Evolutionary conservation across 1,284 basidiomycete species (phyloP).

Genomic region (Cystobasidium sp.): DNA sequence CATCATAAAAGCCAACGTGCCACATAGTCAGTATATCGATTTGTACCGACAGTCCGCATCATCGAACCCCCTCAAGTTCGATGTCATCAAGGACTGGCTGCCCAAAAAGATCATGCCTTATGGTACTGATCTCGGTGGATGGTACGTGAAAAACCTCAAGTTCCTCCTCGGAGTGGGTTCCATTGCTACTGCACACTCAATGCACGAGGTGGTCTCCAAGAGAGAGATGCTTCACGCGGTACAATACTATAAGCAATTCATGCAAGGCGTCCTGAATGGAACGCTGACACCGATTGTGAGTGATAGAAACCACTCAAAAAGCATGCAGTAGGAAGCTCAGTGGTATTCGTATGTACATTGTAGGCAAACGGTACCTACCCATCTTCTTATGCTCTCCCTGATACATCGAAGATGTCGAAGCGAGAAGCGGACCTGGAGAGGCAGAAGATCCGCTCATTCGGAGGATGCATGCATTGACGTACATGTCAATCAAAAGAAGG

Average conservation of each 20-base stretch:
- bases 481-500: neutral
- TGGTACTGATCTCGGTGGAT: conserved; percentile 26
- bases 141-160: conserved; percentile 31
- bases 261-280: conserved; percentile 30
- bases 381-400: conserved; percentile 18
- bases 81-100: conserved; percentile 36
- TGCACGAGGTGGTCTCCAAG: conserved; percentile 32
- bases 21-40: conserved; percentile 20
- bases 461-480: conserved; percentile 26
- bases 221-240: conserved; percentile 32
- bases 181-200: conserved; percentile 29
- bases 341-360: neutral
- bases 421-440: conserved; percentile 10
- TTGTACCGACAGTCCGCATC: conserved; percentile 25
- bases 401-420: conserved; percentile 21
- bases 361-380: conserved; percentile 30
- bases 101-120: conserved; percentile 39
- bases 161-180: conserved; percentile 31
- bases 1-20: conserved; percentile 34
- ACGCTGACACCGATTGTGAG: conserved; percentile 27
- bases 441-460: conserved; percentile 12
- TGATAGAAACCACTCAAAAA: neutral
- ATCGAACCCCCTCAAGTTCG: conserved; percentile 30
- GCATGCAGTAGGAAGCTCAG: neutral
- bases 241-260: conserved; percentile 32